Evolutionary conservation across 352 stramenopile genomes (phyloP).

Genomic region (Phytopythium litorale): DNA sequence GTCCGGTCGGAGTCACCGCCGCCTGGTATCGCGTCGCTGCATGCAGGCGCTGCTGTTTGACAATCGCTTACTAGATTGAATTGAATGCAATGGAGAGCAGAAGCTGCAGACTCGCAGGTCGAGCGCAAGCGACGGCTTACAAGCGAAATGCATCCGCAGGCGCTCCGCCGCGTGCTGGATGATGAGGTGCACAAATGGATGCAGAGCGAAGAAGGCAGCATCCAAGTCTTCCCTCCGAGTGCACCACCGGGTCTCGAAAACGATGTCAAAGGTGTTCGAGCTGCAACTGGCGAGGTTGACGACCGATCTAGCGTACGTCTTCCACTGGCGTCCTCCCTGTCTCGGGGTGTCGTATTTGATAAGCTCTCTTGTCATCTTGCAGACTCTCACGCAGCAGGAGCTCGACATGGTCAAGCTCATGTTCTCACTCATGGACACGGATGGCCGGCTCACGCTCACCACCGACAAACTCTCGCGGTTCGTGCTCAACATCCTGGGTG

Average conservation of each 20-base stretch:
- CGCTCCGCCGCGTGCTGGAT: slow-evolving; percentile 57
- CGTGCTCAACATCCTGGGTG: slow-evolving; percentile 74
- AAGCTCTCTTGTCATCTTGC: not conserved
- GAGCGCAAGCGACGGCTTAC: slow-evolving; percentile 40
- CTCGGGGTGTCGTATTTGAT: not conserved
- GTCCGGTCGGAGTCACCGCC: not conserved
- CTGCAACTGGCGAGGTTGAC: slow-evolving; percentile 7
- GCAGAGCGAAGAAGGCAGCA: slow-evolving; percentile 36
- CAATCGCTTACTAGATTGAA: not conserved
- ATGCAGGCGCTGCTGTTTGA: not conserved
- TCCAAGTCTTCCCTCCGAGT: slow-evolving; percentile 1
- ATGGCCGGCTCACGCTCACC: slow-evolving; percentile 62
- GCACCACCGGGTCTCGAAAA: not conserved
- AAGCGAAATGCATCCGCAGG: slow-evolving; percentile 78
- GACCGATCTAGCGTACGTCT: slow-evolving; percentile 31
- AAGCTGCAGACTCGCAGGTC: not conserved
- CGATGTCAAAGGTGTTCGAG: not conserved
- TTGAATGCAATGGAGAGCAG: not conserved
- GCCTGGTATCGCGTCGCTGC: not conserved
- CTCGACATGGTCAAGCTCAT: slow-evolving; percentile 78
- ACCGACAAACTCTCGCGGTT: slow-evolving; percentile 56
- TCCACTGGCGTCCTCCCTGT: not conserved
- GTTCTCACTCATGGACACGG: slow-evolving; percentile 78
- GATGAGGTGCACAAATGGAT: slow-evolving; percentile 70
- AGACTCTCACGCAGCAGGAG: slow-evolving; percentile 57